These are phyloP conservation scores for Suhomyces prunicola DNA, from an alignment of 805 yeast species.

Conservation along the genomic window DNA sequence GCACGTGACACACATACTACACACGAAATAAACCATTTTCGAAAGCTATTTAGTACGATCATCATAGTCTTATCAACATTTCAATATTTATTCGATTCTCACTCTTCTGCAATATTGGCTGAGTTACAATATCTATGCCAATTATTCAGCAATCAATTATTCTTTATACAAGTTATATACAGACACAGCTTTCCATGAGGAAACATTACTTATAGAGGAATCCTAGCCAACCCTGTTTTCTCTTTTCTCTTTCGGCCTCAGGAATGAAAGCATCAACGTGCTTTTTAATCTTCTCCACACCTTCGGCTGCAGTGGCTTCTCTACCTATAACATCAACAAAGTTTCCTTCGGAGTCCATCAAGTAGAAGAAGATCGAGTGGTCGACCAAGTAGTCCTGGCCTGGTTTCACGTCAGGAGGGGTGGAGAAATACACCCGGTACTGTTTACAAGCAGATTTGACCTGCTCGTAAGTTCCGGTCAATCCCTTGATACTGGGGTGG, in stretches of 20 bases:
- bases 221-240: conserved; percentile 59
- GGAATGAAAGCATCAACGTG: conserved; percentile 78
- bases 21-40: too few species aligned
- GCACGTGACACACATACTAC: not conserved
- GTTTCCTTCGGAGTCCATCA: conserved; percentile 98
- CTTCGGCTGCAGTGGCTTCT: conserved; percentile 76
- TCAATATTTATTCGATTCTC: too few species aligned
- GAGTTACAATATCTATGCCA: too few species aligned
- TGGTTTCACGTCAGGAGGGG: conserved; percentile 89
- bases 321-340: conserved; percentile 94
- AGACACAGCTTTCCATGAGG: not conserved
- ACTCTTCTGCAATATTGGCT: too few species aligned
- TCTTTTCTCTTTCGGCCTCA: conserved; percentile 60
- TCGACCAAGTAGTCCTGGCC: conserved; percentile 97
- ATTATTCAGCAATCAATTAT: not conserved
- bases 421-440: conserved; percentile 94
- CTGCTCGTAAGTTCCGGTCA: conserved; percentile 87
- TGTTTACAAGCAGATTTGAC: conserved; percentile 83
- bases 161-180: not conserved
- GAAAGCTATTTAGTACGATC: too few species aligned
- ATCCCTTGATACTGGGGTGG: conserved; percentile 84
- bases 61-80: too few species aligned
- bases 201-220: conserved; percentile 49
- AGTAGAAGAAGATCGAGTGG: conserved; percentile 93
- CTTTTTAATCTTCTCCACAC: conserved; percentile 69